A percentile compares a stretch with the other conserved stretches of the same genome.
Evolutionary conservation across 2,329 filamentous ascomycete species (phyloP).

Genomic region (Diaporthe sp.): DNA sequence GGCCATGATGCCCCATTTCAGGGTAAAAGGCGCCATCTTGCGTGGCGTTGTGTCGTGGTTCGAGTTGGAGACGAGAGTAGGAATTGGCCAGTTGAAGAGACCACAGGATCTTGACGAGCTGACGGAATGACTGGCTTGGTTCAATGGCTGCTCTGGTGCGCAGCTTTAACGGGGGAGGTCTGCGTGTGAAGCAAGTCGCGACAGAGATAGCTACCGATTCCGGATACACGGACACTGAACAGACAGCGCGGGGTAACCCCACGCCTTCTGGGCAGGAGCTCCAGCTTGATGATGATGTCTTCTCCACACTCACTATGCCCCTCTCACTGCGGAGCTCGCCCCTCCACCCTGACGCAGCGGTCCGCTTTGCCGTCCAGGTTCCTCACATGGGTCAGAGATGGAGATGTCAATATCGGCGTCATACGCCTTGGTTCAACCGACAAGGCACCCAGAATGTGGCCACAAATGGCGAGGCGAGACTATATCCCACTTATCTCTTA

Average conservation of each 20-base stretch:
- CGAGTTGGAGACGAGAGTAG: background rate
- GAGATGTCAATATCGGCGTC: background rate
- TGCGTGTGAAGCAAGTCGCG: background rate
- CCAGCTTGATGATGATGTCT: constrained; percentile 8
- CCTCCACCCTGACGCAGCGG: background rate
- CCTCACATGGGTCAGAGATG: background rate
- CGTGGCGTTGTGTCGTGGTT: background rate
- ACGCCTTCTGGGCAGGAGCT: background rate
- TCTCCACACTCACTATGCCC: constrained; percentile 7
- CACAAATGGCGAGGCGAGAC: background rate
- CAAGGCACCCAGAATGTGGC: background rate
- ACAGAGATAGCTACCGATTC: background rate
- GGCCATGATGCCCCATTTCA: constrained; percentile 71
- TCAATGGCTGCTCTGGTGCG: background rate
- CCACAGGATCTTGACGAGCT: background rate
- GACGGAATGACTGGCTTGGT: background rate
- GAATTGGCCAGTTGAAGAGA: background rate
- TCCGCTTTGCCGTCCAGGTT: background rate
- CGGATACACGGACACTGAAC: background rate
- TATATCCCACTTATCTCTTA: too few relatives aligned
- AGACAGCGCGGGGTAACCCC: constrained; percentile 7
- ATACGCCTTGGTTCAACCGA: background rate
- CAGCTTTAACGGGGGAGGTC: background rate
- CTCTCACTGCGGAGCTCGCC: background rate
- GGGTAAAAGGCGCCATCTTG: constrained; percentile 58